These are phyloP conservation scores for Globisporangium ultimum DNA, from an alignment of 352 stramenopile genomes.

Conservation along the genomic window DNA sequence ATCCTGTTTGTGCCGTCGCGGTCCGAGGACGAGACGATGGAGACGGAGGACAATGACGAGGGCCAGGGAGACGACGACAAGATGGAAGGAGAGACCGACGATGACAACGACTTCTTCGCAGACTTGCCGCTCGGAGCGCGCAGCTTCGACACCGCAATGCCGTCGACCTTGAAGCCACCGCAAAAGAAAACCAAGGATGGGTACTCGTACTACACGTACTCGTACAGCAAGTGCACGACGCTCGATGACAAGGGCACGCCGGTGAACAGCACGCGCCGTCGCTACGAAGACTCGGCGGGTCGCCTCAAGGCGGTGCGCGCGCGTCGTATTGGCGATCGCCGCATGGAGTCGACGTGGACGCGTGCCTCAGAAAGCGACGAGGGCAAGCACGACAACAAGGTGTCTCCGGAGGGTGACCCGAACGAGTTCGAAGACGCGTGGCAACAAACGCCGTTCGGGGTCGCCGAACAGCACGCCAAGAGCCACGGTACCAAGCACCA, in stretches of 20 bases:
- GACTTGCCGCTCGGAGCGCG: constrained; percentile 43
- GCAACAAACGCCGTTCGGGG: constrained; percentile 51
- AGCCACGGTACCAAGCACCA: constrained; percentile 32
- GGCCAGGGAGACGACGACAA: constrained; percentile 5
- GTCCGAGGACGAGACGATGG: constrained; percentile 22
- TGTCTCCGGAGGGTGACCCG: constrained; percentile 28
- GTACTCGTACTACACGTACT: constrained; percentile 56
- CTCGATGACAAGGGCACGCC: constrained; percentile 38
- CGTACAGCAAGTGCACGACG: constrained; percentile 60
- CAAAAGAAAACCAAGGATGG: constrained; percentile 36
- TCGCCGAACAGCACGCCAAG: constrained; percentile 44
- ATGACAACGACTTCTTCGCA: constrained; percentile 45
- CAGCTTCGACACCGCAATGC: constrained; percentile 44
- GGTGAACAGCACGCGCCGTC: constrained; percentile 56
- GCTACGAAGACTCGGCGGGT: constrained; percentile 61
- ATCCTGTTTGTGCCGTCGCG: constrained; percentile 19
- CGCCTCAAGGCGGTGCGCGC: constrained; percentile 62
- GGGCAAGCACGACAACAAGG: constrained; percentile 31
- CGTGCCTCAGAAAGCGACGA: constrained; percentile 35
- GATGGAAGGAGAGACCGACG: constrained; percentile 13
- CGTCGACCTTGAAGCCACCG: constrained; percentile 25
- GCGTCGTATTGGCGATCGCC: constrained; percentile 36
- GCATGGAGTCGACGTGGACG: constrained; percentile 53
- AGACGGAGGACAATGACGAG: constrained; percentile 7
- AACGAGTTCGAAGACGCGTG: constrained; percentile 51